Base-by-base conservation (phyloP, 2,329 filamentous ascomycete genomes). In the Lasiodiplodia citricola region DNA sequence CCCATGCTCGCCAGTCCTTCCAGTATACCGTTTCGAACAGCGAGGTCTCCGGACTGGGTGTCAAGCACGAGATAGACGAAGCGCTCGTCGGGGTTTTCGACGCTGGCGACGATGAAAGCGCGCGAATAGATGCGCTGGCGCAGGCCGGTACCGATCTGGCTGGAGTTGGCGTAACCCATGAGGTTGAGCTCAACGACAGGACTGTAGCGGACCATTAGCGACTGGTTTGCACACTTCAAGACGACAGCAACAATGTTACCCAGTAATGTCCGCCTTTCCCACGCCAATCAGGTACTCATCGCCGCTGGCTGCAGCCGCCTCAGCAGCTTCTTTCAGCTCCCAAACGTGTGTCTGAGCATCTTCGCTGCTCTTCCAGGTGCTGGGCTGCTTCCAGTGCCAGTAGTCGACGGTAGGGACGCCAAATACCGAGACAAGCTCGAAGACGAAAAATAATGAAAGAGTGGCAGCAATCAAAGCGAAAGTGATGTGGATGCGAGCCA, bases 51-150 rank as follows among this genome's bases (percentile, higher is more conserved):
- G 1, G 92, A 92, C 75, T 94, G 90, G 0, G 91, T 91, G 77
- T 98, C 95, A 16, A 97, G 85, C 4, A 97, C 92, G 31, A 97
- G 82, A 76, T 98, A 98, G 25, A 96, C 87, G 75, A 97, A 92
- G 44, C 93, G 88, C 70, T 96, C 90, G 16, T 86, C 82, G 0
- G 90, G 86, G 21, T 88, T 86, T 50, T 87, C 82, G 5, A 88
- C 83, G 74, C 92, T 88, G 62, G 89, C 94, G 56, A 97, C 83
- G 74, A 97, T 94, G 80, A 98, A 98, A 38, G 95, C 91, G 63
- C 95, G 90, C 50, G 93, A 94, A 80, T 96, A 95, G 18, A 97
- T 85, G 60, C 95, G 88, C 81, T 98, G 95, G 60, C 94, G 90
- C 63, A 98, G 83, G 25, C 95, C 95, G 2, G 90, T 90, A 56